phyloP scores from a whole-genome alignment of 805 yeast genomes.

The Saturnispora mendoncae region DNA sequence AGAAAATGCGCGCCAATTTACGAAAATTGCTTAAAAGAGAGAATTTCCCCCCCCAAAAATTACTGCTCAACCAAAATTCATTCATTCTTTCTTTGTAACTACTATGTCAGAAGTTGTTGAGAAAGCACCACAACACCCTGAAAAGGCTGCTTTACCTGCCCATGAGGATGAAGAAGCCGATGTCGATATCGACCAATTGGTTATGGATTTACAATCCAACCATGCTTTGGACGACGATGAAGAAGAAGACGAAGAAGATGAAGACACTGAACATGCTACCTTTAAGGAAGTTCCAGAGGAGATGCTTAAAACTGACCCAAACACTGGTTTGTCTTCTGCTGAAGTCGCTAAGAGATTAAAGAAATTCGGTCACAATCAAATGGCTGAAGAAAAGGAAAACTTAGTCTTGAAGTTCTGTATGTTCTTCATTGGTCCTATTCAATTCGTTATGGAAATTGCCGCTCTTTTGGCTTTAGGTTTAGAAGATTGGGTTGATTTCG shows the following conservation, averaged over 20 bases:
- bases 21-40: background rate
- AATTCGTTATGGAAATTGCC: constrained; percentile 96
- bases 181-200: constrained; percentile 63
- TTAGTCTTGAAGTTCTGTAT: constrained; percentile 66
- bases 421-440: constrained; percentile 93
- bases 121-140: constrained; percentile 18
- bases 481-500: constrained; percentile 98
- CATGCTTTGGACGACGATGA: constrained; percentile 42
- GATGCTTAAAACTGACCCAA: constrained; percentile 71
- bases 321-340: constrained; percentile 63
- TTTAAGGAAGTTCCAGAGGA: constrained; percentile 81
- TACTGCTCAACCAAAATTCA: background rate
- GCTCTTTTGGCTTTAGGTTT: constrained; percentile 93
- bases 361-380: constrained; percentile 84
- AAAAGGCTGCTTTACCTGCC: constrained; percentile 29
- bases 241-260: constrained; percentile 43
- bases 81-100: background rate
- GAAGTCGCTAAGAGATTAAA: constrained; percentile 78
- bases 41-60: background rate
- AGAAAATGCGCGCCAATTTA: background rate
- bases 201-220: constrained; percentile 71
- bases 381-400: constrained; percentile 84
- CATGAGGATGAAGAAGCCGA: constrained; percentile 40
- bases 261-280: constrained; percentile 37
- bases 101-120: constrained; percentile 12